Evolutionary conservation across 2,329 filamentous ascomycete species (phyloP).

Genomic region (Daldinia sp.): DNA sequence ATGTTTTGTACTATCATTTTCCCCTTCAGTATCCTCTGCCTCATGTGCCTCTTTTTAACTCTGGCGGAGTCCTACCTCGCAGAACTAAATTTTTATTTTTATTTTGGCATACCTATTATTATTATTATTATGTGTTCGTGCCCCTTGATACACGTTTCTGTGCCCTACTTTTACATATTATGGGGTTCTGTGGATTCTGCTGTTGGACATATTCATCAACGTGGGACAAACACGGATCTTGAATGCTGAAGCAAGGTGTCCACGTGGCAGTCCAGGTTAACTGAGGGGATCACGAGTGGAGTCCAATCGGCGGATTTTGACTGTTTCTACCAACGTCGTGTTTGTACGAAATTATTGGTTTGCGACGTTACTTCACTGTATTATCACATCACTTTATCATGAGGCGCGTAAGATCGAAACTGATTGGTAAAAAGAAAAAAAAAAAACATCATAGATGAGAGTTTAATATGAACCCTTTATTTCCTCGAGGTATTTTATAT

Average conservation of each 20-base stretch:
- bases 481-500: background rate
- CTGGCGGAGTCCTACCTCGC: background rate
- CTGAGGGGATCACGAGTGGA: constrained; percentile 1
- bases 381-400: background rate
- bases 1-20: too few species aligned
- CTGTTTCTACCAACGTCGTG: background rate
- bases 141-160: background rate
- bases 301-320: background rate
- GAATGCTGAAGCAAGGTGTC: background rate
- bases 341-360: background rate
- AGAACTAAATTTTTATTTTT: background rate
- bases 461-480: background rate
- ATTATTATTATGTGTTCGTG: background rate
- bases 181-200: too few species aligned
- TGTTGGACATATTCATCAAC: background rate
- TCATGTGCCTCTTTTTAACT: background rate
- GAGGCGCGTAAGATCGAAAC: background rate
- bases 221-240: background rate
- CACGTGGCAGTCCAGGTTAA: background rate
- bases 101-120: background rate
- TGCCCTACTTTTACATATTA: background rate
- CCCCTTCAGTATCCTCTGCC: background rate
- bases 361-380: background rate
- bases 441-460: background rate
- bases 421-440: background rate